Conservation (phyloP, 73 alveolate genomes). For the Paramecium octaurelia region DNA sequence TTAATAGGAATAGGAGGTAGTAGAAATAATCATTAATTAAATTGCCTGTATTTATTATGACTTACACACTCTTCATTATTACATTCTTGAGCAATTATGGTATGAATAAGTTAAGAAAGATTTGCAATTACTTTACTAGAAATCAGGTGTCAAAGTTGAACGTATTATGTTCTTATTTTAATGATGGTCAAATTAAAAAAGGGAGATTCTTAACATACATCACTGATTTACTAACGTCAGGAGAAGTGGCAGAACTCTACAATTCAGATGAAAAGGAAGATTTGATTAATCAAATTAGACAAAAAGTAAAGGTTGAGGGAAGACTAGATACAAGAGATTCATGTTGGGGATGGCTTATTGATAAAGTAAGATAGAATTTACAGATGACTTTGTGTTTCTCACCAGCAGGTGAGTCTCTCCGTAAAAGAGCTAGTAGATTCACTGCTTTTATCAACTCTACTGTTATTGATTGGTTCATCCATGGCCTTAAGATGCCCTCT, state of each 20-base stretch:
- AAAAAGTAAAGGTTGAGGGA: conserved; percentile 96
- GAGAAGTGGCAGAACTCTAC: conserved; percentile 99
- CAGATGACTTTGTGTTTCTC: conserved; percentile 99
- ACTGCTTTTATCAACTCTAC: conserved; percentile 99
- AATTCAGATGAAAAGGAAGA: conserved; percentile 98
- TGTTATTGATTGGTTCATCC: conserved; percentile 99
- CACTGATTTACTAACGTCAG: conserved; percentile 98
- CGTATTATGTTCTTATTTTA: conserved; percentile 98
- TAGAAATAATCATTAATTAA: conserved; percentile 99
- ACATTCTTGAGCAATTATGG: conserved; percentile 95
- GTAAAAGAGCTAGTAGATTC: conserved; percentile 98
- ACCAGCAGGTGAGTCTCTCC: conserved; percentile 98
- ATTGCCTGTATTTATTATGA: conserved; percentile 83
- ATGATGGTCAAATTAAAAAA: conserved; percentile 99
- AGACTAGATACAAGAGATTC: conserved; percentile 95
- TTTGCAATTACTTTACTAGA: conserved; percentile 95
- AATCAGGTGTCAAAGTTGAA: conserved; percentile 96
- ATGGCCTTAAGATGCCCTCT: conserved; percentile 99
- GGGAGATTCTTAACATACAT: conserved; percentile 98
- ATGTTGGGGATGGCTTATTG: conserved; percentile 98
- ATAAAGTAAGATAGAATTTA: conserved; percentile 97
- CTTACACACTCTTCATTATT: conserved; percentile 70
- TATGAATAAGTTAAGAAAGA: conserved; percentile 97
- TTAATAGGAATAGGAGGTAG: conserved; percentile 99
- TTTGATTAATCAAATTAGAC: conserved; percentile 85